phyloP scores from a whole-genome alignment of 768 basidiomycete genomes.

The Boletus edulis region DNA sequence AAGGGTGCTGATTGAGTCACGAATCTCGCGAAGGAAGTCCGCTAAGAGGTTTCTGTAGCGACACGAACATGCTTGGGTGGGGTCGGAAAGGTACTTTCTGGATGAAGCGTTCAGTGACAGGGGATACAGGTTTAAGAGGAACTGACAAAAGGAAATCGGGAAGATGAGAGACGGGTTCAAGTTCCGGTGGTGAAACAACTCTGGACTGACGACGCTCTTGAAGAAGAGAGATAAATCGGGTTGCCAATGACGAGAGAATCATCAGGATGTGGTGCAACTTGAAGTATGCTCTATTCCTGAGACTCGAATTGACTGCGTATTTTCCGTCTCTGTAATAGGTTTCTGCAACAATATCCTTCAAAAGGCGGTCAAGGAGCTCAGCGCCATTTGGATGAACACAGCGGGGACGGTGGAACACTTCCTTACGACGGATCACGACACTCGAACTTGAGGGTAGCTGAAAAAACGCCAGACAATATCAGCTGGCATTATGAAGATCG shows the following conservation, averaged over 20 bases:
- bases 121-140: background rate
- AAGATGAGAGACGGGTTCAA: slow-evolving; percentile 91
- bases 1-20: slow-evolving; percentile 67
- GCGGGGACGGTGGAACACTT: no score
- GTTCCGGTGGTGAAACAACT: slow-evolving; percentile 96
- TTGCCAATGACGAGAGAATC: slow-evolving; percentile 28
- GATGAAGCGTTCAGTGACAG: slow-evolving; percentile 4
- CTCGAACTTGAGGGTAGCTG: no score
- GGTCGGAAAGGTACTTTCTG: slow-evolving; percentile 95
- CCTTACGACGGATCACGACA: no score
- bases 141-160: slow-evolving; percentile 91
- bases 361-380: slow-evolving; percentile 91
- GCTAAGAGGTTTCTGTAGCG: slow-evolving; percentile 87
- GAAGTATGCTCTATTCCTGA: slow-evolving; percentile 54
- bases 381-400: slow-evolving; percentile 63
- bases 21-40: slow-evolving; percentile 89
- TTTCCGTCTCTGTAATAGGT: slow-evolving; percentile 79
- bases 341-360: slow-evolving; percentile 97
- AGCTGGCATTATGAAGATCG: no score
- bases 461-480: no score
- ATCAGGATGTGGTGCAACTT: slow-evolving; percentile 62
- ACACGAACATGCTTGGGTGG: slow-evolving; percentile 87
- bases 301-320: slow-evolving; percentile 45
- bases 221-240: slow-evolving; percentile 88
- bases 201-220: slow-evolving; percentile 93